Conservation (phyloP, 2,329 filamentous ascomycete species). For the Dactylellina leptospora region DNA sequence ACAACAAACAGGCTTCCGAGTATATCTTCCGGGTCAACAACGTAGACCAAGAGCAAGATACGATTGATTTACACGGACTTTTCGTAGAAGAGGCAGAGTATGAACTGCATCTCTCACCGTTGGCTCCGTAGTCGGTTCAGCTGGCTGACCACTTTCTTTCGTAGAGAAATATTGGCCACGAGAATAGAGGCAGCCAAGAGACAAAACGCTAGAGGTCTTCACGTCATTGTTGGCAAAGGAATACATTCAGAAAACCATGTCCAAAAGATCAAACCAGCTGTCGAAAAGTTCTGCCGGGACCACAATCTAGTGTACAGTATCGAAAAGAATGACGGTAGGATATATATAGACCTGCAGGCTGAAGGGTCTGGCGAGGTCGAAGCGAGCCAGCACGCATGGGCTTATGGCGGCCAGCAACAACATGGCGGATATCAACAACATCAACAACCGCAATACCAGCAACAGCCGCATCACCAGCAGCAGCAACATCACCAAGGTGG, state of each 20-base stretch:
- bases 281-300: constrained; percentile 85
- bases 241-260: constrained; percentile 84
- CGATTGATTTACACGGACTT: constrained; percentile 92
- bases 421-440: constrained; percentile 61
- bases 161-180: constrained; percentile 76
- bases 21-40: constrained; percentile 98
- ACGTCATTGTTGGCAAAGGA: constrained; percentile 96
- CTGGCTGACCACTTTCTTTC: constrained; percentile 2
- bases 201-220: constrained; percentile 80
- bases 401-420: constrained; percentile 60
- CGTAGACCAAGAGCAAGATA: constrained; percentile 75
- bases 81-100: constrained; percentile 90
- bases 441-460: constrained; percentile 62
- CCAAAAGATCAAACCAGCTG: constrained; percentile 94
- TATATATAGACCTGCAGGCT: constrained; percentile 81
- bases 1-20: constrained; percentile 89
- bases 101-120: no score
- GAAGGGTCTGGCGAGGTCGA: constrained; percentile 62
- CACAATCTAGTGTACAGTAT: constrained; percentile 82
- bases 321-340: constrained; percentile 87
- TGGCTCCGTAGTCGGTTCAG: no score
- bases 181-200: constrained; percentile 80
- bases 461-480: constrained; percentile 62
- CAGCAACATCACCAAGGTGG: constrained; percentile 61
- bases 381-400: constrained; percentile 58